Percentiles rank a stretch among this genome's conserved stretches.
Conservation (phyloP, 2,329 filamentous ascomycete species). For the Hansfordia pulvinata region DNA sequence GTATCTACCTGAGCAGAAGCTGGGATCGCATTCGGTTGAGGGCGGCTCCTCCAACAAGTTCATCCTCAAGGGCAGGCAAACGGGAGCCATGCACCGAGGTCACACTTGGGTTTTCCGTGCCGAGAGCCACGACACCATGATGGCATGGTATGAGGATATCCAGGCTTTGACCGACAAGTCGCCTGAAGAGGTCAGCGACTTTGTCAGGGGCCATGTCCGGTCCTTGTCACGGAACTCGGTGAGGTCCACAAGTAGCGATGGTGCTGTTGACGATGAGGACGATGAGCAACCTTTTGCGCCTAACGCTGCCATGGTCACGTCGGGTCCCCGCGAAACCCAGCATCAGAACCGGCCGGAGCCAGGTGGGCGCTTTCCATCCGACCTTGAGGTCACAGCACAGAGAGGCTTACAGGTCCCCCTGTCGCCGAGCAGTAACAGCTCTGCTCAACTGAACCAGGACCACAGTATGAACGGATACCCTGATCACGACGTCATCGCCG, state of each 20-base stretch:
- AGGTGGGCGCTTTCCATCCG: slow-evolving; percentile 94
- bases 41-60: slow-evolving; percentile 91
- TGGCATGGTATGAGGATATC: slow-evolving; percentile 92
- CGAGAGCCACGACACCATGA: slow-evolving; percentile 81
- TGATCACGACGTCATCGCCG: slow-evolving; percentile 46
- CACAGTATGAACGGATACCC: slow-evolving; percentile 10
- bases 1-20: slow-evolving; percentile 85
- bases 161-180: slow-evolving; percentile 79
- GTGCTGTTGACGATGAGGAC: slow-evolving; percentile 61
- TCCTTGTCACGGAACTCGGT: slow-evolving; percentile 58
- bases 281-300: slow-evolving; percentile 50
- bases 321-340: slow-evolving; percentile 33
- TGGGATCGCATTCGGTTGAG: slow-evolving; percentile 77
- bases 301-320: slow-evolving; percentile 27
- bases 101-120: slow-evolving; percentile 62
- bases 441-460: slow-evolving; percentile 30
- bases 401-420: slow-evolving; percentile 69
- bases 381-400: slow-evolving; percentile 67
- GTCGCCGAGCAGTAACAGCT: slow-evolving; percentile 73
- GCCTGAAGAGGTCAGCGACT: slow-evolving; percentile 76
- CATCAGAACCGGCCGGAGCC: slow-evolving; percentile 61
- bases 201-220: slow-evolving; percentile 69
- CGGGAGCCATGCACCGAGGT: slow-evolving; percentile 77
- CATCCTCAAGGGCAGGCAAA: slow-evolving; percentile 91
- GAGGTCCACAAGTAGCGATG: slow-evolving; percentile 57